Conservation (phyloP, 805 yeast species). For the Teunomyces barrocoloradensis region DNA sequence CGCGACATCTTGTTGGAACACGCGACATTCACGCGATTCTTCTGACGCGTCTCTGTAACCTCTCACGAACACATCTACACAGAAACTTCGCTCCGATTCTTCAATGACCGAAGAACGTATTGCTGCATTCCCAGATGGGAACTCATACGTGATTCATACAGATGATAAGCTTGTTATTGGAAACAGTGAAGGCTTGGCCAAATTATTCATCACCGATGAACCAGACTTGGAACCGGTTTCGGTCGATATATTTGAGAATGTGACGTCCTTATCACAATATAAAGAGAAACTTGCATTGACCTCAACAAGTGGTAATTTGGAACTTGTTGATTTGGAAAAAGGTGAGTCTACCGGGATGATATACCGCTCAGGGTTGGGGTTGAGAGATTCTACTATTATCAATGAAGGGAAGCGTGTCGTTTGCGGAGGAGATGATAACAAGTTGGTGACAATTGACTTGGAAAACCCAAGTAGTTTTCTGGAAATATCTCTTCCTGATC, state of each 20-base stretch:
- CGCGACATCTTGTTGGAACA: not conserved
- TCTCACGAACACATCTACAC: not conserved
- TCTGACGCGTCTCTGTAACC: not conserved
- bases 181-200: slow-evolving; percentile 54
- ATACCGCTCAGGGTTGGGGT: slow-evolving; percentile 44
- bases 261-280: slow-evolving; percentile 39
- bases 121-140: slow-evolving; percentile 42
- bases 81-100: not conserved
- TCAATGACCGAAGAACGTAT: slow-evolving; percentile 16
- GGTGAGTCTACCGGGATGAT: slow-evolving; percentile 33
- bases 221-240: slow-evolving; percentile 62
- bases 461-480: slow-evolving; percentile 29
- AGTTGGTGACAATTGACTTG: slow-evolving; percentile 47
- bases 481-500: slow-evolving; percentile 47
- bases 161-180: slow-evolving; percentile 41
- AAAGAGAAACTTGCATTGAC: slow-evolving; percentile 30
- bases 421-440: slow-evolving; percentile 68
- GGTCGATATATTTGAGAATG: slow-evolving; percentile 47
- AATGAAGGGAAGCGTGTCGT: slow-evolving; percentile 59
- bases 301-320: slow-evolving; percentile 44
- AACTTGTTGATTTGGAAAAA: slow-evolving; percentile 32
- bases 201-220: slow-evolving; percentile 45
- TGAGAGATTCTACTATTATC: slow-evolving; percentile 54
- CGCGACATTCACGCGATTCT: not conserved
- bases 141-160: slow-evolving; percentile 30